Percentiles rank a stretch among this genome's conserved stretches.
Evolutionary conservation across 108 stramenopile species (phyloP).

Genomic region (Hondaea fermentalgiana): DNA sequence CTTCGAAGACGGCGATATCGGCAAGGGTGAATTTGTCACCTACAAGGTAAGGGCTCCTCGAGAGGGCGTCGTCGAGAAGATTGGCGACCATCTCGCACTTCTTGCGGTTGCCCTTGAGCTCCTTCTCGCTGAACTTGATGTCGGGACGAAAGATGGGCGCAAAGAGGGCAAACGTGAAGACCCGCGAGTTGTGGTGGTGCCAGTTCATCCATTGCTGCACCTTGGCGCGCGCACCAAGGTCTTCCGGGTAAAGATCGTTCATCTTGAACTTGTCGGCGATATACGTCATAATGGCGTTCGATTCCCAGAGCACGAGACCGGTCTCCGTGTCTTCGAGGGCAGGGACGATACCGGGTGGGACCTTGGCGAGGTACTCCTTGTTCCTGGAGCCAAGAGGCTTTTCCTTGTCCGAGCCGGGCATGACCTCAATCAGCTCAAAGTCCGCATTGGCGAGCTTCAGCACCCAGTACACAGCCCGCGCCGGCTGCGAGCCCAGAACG

Average conservation of each 20-base stretch:
- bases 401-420: not conserved
- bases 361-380: not conserved
- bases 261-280: not conserved
- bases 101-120: not conserved
- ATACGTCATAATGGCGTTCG: not conserved
- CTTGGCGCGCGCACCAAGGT: not conserved
- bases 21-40: not conserved
- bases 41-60: not conserved
- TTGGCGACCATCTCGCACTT: not conserved
- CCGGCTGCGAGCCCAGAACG: not conserved
- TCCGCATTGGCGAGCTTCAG: not conserved
- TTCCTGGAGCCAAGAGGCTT: not conserved
- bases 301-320: not conserved
- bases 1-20: not conserved
- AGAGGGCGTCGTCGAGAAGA: not conserved
- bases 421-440: not conserved
- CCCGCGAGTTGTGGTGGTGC: constrained; percentile 12
- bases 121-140: not conserved
- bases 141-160: not conserved
- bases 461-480: not conserved
- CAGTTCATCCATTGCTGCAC: not conserved
- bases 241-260: not conserved
- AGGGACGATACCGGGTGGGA: not conserved
- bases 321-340: not conserved
- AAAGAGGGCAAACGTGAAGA: not conserved